Base-by-base conservation (phyloP, 2,329 filamentous ascomycete species). In the Colletotrichum tamarilloi region DNA sequence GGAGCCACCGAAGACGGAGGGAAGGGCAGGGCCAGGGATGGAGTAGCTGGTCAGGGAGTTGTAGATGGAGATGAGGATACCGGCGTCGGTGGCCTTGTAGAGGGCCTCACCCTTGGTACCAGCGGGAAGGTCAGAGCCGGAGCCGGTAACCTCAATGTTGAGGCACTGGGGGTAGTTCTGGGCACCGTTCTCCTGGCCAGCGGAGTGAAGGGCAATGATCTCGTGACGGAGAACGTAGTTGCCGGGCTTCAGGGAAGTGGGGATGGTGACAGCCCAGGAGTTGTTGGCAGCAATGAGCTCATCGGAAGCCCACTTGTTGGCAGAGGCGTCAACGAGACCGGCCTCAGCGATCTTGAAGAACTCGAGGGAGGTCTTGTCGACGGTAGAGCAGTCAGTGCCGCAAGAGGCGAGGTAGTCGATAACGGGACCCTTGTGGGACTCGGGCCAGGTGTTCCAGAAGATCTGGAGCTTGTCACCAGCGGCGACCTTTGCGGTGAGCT, bases 371-470 rank as follows among this genome's bases (percentile, higher is more conserved):
- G 80, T 80, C 81, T 89, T 88, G 81, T 87, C 85, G 67, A 87
- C 86, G 7, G 82, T 82, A 26, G 85, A 81, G 78, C 88, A 91
- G 78, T 90, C 87, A 32, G 85, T 87, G 60, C 85, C 84, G 81
- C 87, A 89, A 75, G 85, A 84, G 71, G 90, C 90, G 49, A 92
- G 82, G 83, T 92, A 92, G 79, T 87, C 87, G 76, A 91, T 85
- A 76, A 92, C 85, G 22, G 90, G 90, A 2, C 90, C 90, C 75
- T 91, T 86, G 83, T 94, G 87, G 67, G 85, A 87, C 11, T 87
- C 84, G n/a, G 92, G 91, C 92, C 92, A 94, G 19, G 84, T 83
- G 71, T 86, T 89, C 92, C 92, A 93, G 77, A 89, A 86, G 62
- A 93, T 81, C 72, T 88, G 83, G 76, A 93, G 80, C 9, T 84